phyloP scores from a whole-genome alignment of 306 rosid genomes.

The Ceratonia siliqua region DNA sequence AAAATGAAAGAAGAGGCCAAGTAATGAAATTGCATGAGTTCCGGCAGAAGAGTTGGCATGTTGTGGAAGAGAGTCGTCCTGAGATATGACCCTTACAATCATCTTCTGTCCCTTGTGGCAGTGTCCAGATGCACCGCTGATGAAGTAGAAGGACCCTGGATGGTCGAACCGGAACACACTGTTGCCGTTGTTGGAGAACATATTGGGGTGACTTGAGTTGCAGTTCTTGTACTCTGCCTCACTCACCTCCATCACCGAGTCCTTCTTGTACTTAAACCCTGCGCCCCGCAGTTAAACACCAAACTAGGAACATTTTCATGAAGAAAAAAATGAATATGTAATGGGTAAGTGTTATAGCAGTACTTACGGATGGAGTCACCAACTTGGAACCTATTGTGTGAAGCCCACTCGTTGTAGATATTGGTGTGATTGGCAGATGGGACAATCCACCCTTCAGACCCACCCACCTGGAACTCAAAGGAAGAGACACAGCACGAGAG shows the following conservation, averaged over 20 bases:
- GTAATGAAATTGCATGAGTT: neutral
- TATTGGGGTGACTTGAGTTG: slow-evolving; percentile 72
- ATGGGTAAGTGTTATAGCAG: neutral
- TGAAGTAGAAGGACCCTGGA: slow-evolving; percentile 75
- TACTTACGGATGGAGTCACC: slow-evolving; percentile 69
- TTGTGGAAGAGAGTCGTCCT: slow-evolving; percentile 38
- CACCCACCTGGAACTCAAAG: slow-evolving; percentile 79
- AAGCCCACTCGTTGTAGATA: slow-evolving; percentile 81
- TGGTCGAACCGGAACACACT: slow-evolving; percentile 47
- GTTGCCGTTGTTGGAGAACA: slow-evolving; percentile 71
- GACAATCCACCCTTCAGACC: slow-evolving; percentile 66
- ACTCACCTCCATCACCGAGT: slow-evolving; percentile 80
- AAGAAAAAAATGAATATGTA: neutral
- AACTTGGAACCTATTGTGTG: slow-evolving; percentile 66
- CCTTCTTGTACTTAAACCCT: slow-evolving; percentile 77
- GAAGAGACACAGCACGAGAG: slow-evolving; percentile 36
- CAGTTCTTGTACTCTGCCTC: slow-evolving; percentile 59
- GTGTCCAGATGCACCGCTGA: slow-evolving; percentile 80
- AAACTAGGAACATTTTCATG: no score
- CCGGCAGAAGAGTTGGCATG: slow-evolving; percentile 37
- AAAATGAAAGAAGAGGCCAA: slow-evolving; percentile 38
- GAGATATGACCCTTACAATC: slow-evolving; percentile 62
- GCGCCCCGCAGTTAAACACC: neutral
- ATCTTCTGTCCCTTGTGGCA: slow-evolving; percentile 76
- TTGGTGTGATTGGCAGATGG: slow-evolving; percentile 68